These are phyloP conservation scores for Boletales sp. DNA, from an alignment of 768 basidiomycete genomes.

Conservation along the genomic window DNA sequence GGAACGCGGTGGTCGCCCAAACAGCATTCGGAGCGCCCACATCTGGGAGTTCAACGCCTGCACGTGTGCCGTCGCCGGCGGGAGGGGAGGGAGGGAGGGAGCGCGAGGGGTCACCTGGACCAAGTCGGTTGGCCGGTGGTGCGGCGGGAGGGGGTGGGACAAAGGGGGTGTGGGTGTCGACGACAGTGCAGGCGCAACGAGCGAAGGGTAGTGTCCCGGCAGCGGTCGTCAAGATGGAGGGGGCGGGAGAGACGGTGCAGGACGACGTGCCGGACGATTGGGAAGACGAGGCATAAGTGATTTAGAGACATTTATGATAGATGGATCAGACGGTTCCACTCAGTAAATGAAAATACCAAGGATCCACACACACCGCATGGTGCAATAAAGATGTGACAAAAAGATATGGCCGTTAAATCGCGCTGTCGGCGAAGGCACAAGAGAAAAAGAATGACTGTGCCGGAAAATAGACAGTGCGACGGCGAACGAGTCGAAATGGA, in stretches of 20 bases:
- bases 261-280: constrained; percentile 47
- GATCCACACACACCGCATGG: too few species aligned
- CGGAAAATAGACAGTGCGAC: too few species aligned
- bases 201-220: neutral
- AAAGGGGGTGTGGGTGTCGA: constrained; percentile 19
- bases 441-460: too few species aligned
- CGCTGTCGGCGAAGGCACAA: too few species aligned
- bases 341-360: too few species aligned
- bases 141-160: neutral
- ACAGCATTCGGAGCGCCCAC: constrained; percentile 4
- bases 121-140: neutral
- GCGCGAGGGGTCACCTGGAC: constrained; percentile 9
- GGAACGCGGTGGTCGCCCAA: constrained; percentile 18
- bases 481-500: too few species aligned
- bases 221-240: neutral
- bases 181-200: constrained; percentile 16
- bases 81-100: neutral
- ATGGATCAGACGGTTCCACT: too few species aligned
- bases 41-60: constrained; percentile 9
- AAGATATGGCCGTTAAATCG: too few species aligned
- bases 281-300: constrained; percentile 47
- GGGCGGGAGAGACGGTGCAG: neutral
- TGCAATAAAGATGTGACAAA: too few species aligned
- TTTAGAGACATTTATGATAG: neutral
- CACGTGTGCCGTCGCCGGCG: constrained; percentile 19